Base-by-base conservation (phyloP, 768 basidiomycete genomes). In the Amanita muscaria region DNA sequence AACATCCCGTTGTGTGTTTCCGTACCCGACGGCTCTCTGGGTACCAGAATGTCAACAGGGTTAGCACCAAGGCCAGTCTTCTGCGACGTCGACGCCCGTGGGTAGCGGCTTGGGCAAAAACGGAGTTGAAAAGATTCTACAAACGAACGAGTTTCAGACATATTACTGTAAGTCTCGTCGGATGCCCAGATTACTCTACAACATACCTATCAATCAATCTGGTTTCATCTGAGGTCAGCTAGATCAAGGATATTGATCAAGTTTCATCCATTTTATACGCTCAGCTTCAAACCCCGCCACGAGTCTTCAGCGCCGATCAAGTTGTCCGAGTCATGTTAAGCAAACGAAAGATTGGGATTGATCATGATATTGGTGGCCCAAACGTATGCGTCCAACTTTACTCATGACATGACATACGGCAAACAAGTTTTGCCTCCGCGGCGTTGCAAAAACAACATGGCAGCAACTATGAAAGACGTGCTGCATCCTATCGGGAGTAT, bases 31-130 rank as follows among this genome's bases (percentile, higher is more conserved):
- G 15, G 35, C n/a, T n/a, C n/a, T n/a, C n/a, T n/a, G n/a, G n/a
- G n/a, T n/a, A 6, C 21, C 22, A 89, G 85, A 87, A 90, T 51
- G 88, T 90, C 30, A 90, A 90, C 56, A 90, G 88, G 64, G 74
- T 89, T n/a, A 88, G 86, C 47, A 89, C 88, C 11, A 89, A 89
- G 57, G 83, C 76, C 0, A 80, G 77, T 0, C 52, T 83, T 12
- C 32, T 85, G 82, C 53, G 59, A 69, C 5, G 40, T 86, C 7
- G 64, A 78, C 41, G 65, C 72, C 42, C 61, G 1, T 88, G 85
- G 85, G 80, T 88, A 40, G 87, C 87, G 5, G 42, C 50, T 2
- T 88, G 86, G 87, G 76, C 80, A 3, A 62, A 58, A 24, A 62
- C 70, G 5, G 58, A 56, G 23, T 51, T 88, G 16, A 66, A 64